A percentile compares a stretch with the other conserved stretches of the same genome.
These are phyloP conservation scores for Xylariomycetidae sp. DNA, from an alignment of 2,329 filamentous ascomycete genomes.

Conservation along the genomic window DNA sequence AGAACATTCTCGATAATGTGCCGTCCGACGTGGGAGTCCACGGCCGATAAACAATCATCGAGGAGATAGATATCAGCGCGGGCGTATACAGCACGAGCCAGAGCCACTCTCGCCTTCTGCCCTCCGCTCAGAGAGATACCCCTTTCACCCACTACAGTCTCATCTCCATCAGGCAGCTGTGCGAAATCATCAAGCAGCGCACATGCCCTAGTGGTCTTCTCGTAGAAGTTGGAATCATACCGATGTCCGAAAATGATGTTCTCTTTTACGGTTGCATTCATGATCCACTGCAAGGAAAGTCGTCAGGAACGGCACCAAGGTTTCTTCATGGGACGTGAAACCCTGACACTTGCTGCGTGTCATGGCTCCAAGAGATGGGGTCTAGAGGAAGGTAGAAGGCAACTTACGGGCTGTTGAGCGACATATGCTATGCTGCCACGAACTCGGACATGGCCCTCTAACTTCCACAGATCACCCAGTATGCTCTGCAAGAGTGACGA, in stretches of 20 bases:
- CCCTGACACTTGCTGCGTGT: too few relatives aligned
- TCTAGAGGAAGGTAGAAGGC: too few relatives aligned
- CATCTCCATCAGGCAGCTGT: conserved; percentile 89
- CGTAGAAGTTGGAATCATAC: conserved; percentile 91
- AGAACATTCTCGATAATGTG: conserved; percentile 95
- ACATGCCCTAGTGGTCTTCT: conserved; percentile 86
- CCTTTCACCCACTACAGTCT: conserved; percentile 93
- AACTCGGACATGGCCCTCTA: conserved; percentile 75
- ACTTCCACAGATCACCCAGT: conserved; percentile 88
- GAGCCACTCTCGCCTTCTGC: conserved; percentile 87
- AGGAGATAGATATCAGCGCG: conserved; percentile 94
- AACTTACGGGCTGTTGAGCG: conserved; percentile 77
- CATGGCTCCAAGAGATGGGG: too few relatives aligned
- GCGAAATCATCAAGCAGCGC: conserved; percentile 87
- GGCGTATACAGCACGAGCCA: conserved; percentile 92
- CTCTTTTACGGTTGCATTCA: conserved; percentile 95
- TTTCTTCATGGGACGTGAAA: too few relatives aligned
- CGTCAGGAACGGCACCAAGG: too few relatives aligned
- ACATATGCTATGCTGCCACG: conserved; percentile 86
- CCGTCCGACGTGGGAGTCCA: conserved; percentile 95
- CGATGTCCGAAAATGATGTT: conserved; percentile 96
- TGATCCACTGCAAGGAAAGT: too few relatives aligned
- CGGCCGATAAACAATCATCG: conserved; percentile 90
- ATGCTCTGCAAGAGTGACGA: conserved; percentile 87
- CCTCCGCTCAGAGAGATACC: conserved; percentile 95